Evolutionary conservation across 768 basidiomycete genomes (phyloP).

Genomic region (Mycena polygramma): DNA sequence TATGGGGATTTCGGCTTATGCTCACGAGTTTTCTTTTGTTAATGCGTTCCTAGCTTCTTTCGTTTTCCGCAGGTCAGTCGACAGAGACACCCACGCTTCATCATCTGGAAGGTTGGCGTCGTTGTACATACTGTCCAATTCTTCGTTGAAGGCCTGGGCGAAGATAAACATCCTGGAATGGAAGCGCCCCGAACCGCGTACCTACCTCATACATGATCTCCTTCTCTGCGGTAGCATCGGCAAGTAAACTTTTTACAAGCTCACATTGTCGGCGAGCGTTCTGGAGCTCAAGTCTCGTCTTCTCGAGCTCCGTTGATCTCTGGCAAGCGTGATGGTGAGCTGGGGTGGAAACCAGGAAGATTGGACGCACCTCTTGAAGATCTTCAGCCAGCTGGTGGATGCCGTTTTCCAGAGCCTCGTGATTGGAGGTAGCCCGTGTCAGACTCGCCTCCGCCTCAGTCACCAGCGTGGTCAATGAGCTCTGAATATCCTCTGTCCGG

Average conservation of each 20-base stretch:
- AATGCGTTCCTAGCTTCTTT: constrained; percentile 84
- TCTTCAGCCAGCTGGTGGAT: constrained; percentile 63
- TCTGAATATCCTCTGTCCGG: constrained; percentile 52
- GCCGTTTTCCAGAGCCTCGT: constrained; percentile 67
- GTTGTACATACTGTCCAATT: constrained; percentile 91
- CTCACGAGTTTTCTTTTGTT: constrained; percentile 85
- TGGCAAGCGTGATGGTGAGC: constrained; percentile 42
- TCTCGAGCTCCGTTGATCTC: constrained; percentile 76
- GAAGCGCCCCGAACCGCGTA: constrained; percentile 48
- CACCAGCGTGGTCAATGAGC: constrained; percentile 65
- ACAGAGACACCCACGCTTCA: constrained; percentile 87
- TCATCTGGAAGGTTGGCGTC: constrained; percentile 85
- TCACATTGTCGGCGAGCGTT: constrained; percentile 81
- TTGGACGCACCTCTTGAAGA: constrained; percentile 62
- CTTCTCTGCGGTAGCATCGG: constrained; percentile 86
- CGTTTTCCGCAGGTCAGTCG: constrained; percentile 76
- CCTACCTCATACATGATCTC: constrained; percentile 95
- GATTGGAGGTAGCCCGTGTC: constrained; percentile 61
- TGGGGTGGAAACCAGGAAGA: not conserved
- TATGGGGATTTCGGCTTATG: constrained; percentile 34
- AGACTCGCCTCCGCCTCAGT: constrained; percentile 72
- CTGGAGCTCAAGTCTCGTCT: constrained; percentile 72
- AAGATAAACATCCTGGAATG: constrained; percentile 6
- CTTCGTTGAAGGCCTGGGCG: constrained; percentile 90
- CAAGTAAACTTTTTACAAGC: constrained; percentile 80